A percentile compares a stretch with the other conserved stretches of the same genome.
phyloP scores from a whole-genome alignment of 176 grass and related monocot genomes.

The Metroxylon sagu region DNA sequence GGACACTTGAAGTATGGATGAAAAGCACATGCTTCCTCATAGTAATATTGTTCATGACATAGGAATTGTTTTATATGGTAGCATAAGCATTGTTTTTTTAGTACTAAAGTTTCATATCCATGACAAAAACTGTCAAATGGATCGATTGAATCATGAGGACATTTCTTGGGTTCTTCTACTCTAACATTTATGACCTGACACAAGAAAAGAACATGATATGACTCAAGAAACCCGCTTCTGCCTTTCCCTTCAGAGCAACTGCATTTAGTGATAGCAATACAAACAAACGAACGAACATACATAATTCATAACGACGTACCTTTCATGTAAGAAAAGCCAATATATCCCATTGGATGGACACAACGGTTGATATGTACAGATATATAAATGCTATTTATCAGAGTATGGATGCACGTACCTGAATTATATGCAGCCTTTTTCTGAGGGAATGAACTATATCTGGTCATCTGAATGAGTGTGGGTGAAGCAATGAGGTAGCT shows the following conservation, averaged over 20 bases:
- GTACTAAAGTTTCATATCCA: too few relatives aligned
- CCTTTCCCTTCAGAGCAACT: slow-evolving; percentile 12
- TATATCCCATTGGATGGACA: too few relatives aligned
- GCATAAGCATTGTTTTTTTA: too few relatives aligned
- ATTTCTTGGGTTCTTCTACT: neutral
- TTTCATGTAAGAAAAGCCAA: too few relatives aligned
- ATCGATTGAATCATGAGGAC: neutral
- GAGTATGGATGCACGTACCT: neutral
- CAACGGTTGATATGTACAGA: neutral
- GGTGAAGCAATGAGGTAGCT: slow-evolving; percentile 8
- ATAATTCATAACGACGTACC: neutral
- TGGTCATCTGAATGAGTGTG: neutral
- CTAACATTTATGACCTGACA: slow-evolving; percentile 23
- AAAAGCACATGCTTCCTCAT: too few relatives aligned
- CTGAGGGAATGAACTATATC: neutral
- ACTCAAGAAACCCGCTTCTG: slow-evolving; percentile 30
- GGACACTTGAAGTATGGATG: too few relatives aligned
- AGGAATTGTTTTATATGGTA: too few relatives aligned
- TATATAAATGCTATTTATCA: slow-evolving; percentile 1
- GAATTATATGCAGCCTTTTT: neutral
- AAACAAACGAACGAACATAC: neutral
- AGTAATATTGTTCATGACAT: too few relatives aligned
- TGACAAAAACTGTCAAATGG: neutral
- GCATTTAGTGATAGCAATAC: slow-evolving; percentile 23
- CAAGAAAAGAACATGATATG: slow-evolving; percentile 18